Percentiles rank a stretch among this genome's conserved stretches.
phyloP scores from a whole-genome alignment of 371 early-diverging fungal genomes.

The Batrachochytrium dendrobatidis region DNA sequence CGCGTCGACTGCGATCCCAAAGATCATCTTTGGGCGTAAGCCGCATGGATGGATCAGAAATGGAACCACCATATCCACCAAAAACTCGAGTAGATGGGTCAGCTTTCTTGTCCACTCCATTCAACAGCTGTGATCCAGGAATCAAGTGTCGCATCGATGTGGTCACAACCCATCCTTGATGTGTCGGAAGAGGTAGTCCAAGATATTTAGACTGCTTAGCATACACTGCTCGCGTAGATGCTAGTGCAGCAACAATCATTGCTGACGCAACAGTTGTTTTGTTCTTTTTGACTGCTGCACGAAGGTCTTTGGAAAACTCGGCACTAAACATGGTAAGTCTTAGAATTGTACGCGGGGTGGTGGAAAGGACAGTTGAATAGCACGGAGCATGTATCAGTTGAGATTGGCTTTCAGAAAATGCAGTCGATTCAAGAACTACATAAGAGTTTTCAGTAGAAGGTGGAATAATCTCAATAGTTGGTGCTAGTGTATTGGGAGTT shows the following conservation, averaged over 20 bases:
- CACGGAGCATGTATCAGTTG: background rate
- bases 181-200: slow-evolving; percentile 18
- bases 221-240: slow-evolving; percentile 23
- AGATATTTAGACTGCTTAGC: slow-evolving; percentile 11
- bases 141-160: slow-evolving; percentile 29
- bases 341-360: slow-evolving; percentile 13
- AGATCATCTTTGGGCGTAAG: slow-evolving; percentile 17
- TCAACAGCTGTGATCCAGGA: slow-evolving; percentile 28
- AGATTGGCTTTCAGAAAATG: too few relatives aligned
- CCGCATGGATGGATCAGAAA: slow-evolving; percentile 21
- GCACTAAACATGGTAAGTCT: slow-evolving; percentile 24
- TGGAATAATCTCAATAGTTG: too few relatives aligned
- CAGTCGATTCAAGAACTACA: too few relatives aligned
- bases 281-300: slow-evolving; percentile 20
- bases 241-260: slow-evolving; percentile 31
- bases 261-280: slow-evolving; percentile 33
- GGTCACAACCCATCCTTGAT: slow-evolving; percentile 42
- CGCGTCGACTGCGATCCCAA: slow-evolving; percentile 31
- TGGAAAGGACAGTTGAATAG: background rate
- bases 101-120: slow-evolving; percentile 26
- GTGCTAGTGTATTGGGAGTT: too few relatives aligned
- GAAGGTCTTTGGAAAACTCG: slow-evolving; percentile 16
- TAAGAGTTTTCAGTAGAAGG: too few relatives aligned
- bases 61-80: slow-evolving; percentile 40
- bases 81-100: slow-evolving; percentile 30